Percentiles rank a stretch among this genome's conserved stretches.
phyloP scores from a whole-genome alignment of 768 basidiomycete species.

The Infundibulicybe gibba region DNA sequence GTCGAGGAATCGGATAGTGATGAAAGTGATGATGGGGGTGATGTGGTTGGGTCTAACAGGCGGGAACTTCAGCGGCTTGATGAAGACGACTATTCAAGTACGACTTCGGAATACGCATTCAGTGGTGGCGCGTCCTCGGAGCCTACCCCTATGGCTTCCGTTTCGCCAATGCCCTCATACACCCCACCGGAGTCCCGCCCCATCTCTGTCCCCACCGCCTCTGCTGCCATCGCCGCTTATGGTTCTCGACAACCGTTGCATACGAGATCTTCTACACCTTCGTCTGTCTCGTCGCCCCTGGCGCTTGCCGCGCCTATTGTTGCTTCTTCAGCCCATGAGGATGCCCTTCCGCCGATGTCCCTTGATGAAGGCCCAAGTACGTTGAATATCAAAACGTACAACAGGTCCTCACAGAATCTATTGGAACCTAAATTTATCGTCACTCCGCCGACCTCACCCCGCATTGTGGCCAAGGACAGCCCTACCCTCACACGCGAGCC shows the following conservation, averaged over 20 bases:
- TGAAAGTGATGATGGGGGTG: conserved; percentile 37
- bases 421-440: conserved; percentile 62
- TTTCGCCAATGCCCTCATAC: conserved; percentile 37
- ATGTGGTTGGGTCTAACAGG: conserved; percentile 28
- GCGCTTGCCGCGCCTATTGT: conserved; percentile 84
- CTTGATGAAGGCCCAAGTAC: conserved; percentile 47
- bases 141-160: conserved; percentile 68
- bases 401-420: conserved; percentile 64
- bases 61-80: conserved; percentile 20
- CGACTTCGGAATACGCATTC: conserved; percentile 63
- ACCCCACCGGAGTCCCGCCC: conserved; percentile 26
- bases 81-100: conserved; percentile 54
- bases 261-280: conserved; percentile 84
- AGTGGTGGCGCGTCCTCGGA: conserved; percentile 44
- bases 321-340: conserved; percentile 59
- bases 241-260: conserved; percentile 47
- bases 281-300: conserved; percentile 83
- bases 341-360: conserved; percentile 60
- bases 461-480: conserved; percentile 42
- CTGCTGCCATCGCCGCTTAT: conserved; percentile 24
- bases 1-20: conserved; percentile 55
- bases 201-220: conserved; percentile 18
- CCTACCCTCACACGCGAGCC: conserved; percentile 36
- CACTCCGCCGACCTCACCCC: conserved; percentile 76
- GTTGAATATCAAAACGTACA: conserved; percentile 48